Base-by-base conservation (phyloP, 768 basidiomycete genomes). In the Hericium coralloides region DNA sequence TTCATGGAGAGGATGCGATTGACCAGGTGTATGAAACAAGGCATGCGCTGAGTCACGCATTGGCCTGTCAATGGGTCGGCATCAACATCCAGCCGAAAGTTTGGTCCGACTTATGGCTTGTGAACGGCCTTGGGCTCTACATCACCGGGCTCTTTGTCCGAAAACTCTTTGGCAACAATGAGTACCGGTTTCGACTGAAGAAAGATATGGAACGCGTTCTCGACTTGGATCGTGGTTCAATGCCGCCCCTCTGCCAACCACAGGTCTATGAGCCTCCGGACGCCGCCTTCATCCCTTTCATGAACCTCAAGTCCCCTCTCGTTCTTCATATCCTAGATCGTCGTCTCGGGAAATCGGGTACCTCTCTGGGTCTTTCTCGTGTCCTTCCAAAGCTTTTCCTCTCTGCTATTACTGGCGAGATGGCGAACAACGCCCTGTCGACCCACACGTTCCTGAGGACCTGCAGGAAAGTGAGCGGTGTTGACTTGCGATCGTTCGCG, bases 11-110 rank as follows among this genome's bases (percentile, higher is more conserved):
- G 39, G 85, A 90, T 63, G 84, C 90, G 15, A 90, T 98, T 59
- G 97, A 98, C 65, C 94, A 95, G 69, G 92, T 91, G 0, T 79
- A 92, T 64, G 93, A 97, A 67, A 88, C 93, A 1, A 79, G 95
- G 14, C 92, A 94, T 56, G 78, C 83, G 31, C 79, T 99, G 50
- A 79, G 85, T 25, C 92, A 98, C 67, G 87, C 92, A 5, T 79
- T 98, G 37, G 95, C 94, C 8, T 91, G 85, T 60, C 97, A 99
- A 70, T 99, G 97, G 97, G 79, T 91, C 55, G 95, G 97, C 25
- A 84, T 99, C 70, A 95, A 98, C 70, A 92, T 99, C 65, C 85
- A 93, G 57, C 94, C 88, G 53, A 93, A 92, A 73, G 80, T 85
- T 26, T 92, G 91, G 82, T 88, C 92, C 12, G 97, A 99, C 70